Evolutionary conservation across 495 filamentous ascomycete species (phyloP).

Genomic region (Penicillium ochrochloron): DNA sequence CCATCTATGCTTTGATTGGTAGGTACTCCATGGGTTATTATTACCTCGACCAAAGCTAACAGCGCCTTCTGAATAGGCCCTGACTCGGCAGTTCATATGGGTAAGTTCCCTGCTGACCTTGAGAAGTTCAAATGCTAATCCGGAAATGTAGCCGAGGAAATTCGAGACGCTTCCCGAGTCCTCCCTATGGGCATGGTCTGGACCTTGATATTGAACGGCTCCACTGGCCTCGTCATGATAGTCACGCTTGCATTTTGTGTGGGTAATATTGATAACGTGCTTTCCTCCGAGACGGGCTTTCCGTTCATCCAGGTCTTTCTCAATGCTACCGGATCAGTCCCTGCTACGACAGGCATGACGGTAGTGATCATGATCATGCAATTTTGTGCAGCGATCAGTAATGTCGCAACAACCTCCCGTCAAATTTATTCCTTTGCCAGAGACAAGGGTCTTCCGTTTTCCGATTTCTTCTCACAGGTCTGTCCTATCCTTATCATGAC

Average conservation of each 20-base stretch:
- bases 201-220: conserved; percentile 52
- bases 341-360: conserved; percentile 55
- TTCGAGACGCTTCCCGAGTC: conserved; percentile 57
- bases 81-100: conserved; percentile 53
- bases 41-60: background rate
- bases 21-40: background rate
- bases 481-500: conserved; percentile 6
- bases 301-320: conserved; percentile 61
- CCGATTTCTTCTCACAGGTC: conserved; percentile 54
- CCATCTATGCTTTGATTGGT: conserved; percentile 61
- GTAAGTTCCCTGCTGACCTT: conserved; percentile 19
- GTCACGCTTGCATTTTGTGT: conserved; percentile 58
- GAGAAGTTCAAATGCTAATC: conserved; percentile 13
- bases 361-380: conserved; percentile 54
- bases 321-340: conserved; percentile 49
- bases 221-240: conserved; percentile 53
- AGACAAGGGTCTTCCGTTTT: conserved; percentile 41
- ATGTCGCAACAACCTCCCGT: conserved; percentile 59
- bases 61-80: background rate
- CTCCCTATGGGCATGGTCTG: conserved; percentile 61
- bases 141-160: conserved; percentile 53
- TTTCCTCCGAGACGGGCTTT: conserved; percentile 45
- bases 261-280: conserved; percentile 52
- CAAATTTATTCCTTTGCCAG: conserved; percentile 54
- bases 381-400: conserved; percentile 54